These are phyloP conservation scores for Sisymbrium irio DNA, from an alignment of 345 rosid genomes.

Conservation along the genomic window DNA sequence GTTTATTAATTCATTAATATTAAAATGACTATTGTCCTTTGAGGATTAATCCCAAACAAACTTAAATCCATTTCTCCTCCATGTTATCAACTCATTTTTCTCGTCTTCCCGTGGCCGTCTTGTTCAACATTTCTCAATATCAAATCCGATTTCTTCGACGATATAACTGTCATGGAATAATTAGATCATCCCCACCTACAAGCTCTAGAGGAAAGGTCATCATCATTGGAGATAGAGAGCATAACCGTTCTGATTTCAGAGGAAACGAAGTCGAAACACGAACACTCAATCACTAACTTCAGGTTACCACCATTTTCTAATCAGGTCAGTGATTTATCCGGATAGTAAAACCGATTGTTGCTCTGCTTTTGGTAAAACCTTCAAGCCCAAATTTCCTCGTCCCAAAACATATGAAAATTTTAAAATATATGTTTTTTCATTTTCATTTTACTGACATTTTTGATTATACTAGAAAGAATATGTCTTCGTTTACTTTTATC, in stretches of 20 bases:
- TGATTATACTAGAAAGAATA: not conserved
- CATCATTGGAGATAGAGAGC: conserved; percentile 88
- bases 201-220: too few relatives aligned
- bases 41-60: too few relatives aligned
- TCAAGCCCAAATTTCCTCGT: conserved; percentile 50
- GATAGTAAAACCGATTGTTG: conserved; percentile 60
- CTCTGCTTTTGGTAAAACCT: conserved; percentile 56
- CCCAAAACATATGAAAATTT: conserved; percentile 73
- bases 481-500: not conserved
- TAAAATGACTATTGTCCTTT: too few relatives aligned
- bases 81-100: too few relatives aligned
- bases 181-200: too few relatives aligned
- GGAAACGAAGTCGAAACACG: conserved; percentile 52
- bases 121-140: too few relatives aligned
- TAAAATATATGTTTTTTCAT: conserved; percentile 16
- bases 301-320: conserved; percentile 69
- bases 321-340: conserved; percentile 73
- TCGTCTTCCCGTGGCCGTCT: too few relatives aligned
- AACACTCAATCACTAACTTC: conserved; percentile 79
- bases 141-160: too few relatives aligned
- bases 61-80: too few relatives aligned
- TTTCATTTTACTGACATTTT: not conserved
- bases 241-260: conserved; percentile 64
- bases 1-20: too few relatives aligned
- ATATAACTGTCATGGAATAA: too few relatives aligned